Conservation (phyloP, 2,329 filamentous ascomycete genomes). For the Neonectria faginata region DNA sequence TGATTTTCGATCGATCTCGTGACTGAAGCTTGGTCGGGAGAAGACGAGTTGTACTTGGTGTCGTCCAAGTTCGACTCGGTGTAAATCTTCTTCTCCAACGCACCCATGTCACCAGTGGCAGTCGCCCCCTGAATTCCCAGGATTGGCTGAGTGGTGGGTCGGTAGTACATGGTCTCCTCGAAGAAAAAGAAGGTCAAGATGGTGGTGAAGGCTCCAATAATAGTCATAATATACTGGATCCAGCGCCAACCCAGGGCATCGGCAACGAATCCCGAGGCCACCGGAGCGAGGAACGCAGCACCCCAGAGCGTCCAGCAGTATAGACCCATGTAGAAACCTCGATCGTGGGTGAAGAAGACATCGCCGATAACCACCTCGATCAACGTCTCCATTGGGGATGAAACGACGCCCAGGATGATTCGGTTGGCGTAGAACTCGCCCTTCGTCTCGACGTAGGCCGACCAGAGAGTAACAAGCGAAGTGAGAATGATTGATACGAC, state of each 20-base stretch:
- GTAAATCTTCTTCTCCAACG: slow-evolving; percentile 19
- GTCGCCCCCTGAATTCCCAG: slow-evolving; percentile 7
- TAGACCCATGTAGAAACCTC: slow-evolving; percentile 43
- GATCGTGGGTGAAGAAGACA: slow-evolving; percentile 41
- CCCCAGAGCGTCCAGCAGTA: slow-evolving; percentile 44
- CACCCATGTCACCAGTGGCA: not conserved
- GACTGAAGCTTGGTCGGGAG: slow-evolving; percentile 6
- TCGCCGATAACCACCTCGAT: slow-evolving; percentile 41
- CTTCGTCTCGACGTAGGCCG: slow-evolving; percentile 35
- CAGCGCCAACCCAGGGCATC: slow-evolving; percentile 41
- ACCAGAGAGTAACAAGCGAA: slow-evolving; percentile 37
- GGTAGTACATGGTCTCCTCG: slow-evolving; percentile 43
- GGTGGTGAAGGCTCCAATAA: slow-evolving; percentile 28
- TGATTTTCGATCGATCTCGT: not conserved
- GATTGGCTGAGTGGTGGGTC: slow-evolving; percentile 12
- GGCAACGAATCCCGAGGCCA: slow-evolving; percentile 41
- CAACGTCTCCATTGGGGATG: slow-evolving; percentile 41
- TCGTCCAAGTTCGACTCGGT: not conserved
- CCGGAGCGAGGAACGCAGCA: slow-evolving; percentile 41
- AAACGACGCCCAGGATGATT: slow-evolving; percentile 38
- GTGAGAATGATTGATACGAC: slow-evolving; percentile 35
- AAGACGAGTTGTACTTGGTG: not conserved
- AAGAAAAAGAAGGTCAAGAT: slow-evolving; percentile 40
- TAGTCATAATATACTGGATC: slow-evolving; percentile 42
- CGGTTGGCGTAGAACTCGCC: slow-evolving; percentile 43